These are phyloP conservation scores for Nicotiana rustica DNA, from an alignment of 305 asterid genomes.

Conservation along the genomic window DNA sequence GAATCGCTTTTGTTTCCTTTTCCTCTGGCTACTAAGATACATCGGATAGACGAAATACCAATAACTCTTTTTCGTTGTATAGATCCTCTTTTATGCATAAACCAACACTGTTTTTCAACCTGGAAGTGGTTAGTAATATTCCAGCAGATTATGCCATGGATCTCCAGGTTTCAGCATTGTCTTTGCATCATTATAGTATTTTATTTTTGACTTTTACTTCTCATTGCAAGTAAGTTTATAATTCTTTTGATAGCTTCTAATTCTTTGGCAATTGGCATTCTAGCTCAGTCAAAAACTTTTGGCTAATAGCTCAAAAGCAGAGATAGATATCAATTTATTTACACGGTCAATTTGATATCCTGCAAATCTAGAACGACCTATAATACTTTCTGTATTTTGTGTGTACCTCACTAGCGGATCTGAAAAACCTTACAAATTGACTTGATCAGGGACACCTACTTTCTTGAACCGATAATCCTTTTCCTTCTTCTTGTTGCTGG, in stretches of 20 bases:
- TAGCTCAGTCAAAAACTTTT: neutral
- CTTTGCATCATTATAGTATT: neutral
- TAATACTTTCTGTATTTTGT: no score
- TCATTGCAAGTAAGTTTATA: neutral
- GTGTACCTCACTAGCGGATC: no score
- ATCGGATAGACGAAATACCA: neutral
- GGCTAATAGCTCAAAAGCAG: neutral
- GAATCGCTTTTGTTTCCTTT: neutral
- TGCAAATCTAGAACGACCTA: no score
- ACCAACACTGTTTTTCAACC: neutral
- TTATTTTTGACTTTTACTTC: neutral
- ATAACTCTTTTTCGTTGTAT: neutral
- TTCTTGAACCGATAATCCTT: no score
- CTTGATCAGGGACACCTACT: no score
- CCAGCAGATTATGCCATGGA: neutral
- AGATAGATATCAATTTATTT: neutral
- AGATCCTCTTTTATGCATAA: neutral
- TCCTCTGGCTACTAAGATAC: neutral
- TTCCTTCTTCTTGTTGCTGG: no score
- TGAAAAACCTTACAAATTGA: no score
- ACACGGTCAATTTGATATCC: neutral
- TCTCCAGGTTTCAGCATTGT: neutral
- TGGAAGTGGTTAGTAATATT: neutral
- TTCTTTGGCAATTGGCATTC: neutral
- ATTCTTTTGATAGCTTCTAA: neutral